Percentiles rank a stretch among this genome's conserved stretches.
These are phyloP conservation scores for Akanthomyces muscarius DNA, from an alignment of 2,329 filamentous ascomycete species.

Conservation along the genomic window DNA sequence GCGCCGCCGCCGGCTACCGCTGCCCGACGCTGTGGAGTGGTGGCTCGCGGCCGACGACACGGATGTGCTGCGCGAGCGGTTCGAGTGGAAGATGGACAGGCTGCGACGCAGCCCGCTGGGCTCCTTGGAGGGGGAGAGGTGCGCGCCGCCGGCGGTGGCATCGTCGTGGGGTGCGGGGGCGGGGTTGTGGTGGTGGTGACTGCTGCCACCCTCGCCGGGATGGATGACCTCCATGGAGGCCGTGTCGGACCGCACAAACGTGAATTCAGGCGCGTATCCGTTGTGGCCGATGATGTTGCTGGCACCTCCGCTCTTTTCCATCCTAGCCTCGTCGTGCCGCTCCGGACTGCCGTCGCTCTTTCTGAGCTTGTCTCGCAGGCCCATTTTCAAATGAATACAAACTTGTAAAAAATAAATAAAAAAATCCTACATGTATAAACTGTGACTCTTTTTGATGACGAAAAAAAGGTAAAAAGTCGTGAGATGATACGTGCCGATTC, in stretches of 20 bases:
- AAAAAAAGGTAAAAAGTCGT: not conserved
- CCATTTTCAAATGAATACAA: constrained; percentile 36
- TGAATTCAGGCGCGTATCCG: constrained; percentile 60
- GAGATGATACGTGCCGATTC: not conserved
- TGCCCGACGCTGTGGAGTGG: constrained; percentile 26
- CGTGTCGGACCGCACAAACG: constrained; percentile 81
- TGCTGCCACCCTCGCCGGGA: constrained; percentile 50
- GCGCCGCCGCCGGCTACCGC: constrained; percentile 29
- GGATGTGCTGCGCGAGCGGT: constrained; percentile 48
- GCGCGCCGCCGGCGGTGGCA: constrained; percentile 21
- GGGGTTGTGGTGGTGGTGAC: too few relatives aligned
- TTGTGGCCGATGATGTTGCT: constrained; percentile 16
- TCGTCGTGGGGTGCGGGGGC: constrained; percentile 21
- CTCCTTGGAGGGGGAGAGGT: constrained; percentile 29
- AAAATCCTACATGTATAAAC: not conserved
- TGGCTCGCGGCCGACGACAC: constrained; percentile 39
- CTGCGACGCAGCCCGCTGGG: constrained; percentile 36
- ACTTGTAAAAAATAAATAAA: not conserved
- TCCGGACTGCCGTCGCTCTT: constrained; percentile 46
- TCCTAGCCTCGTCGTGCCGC: constrained; percentile 24
- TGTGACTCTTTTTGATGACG: too few relatives aligned
- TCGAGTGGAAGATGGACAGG: constrained; percentile 42
- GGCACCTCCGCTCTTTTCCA: constrained; percentile 30
- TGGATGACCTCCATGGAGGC: constrained; percentile 72
- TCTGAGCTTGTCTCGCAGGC: constrained; percentile 49